Conservation (phyloP, 1,139 yeast genomes). For the Meyerozyma athensensis region DNA sequence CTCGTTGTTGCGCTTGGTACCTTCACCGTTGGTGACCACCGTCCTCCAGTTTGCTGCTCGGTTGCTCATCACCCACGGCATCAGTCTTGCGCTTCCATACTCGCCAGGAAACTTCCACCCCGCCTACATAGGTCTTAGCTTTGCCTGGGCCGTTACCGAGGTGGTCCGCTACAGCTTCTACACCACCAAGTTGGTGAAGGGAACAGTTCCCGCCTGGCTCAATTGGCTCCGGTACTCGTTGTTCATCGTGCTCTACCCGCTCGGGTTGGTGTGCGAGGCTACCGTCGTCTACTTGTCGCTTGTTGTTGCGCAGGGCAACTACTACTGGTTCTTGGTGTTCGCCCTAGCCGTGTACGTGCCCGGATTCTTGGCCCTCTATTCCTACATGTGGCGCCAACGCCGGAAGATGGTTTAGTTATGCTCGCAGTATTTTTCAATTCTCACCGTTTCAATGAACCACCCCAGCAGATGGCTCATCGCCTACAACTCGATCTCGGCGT, state of each 20-base stretch:
- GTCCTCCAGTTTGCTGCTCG: constrained; percentile 32
- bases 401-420: constrained; percentile 10
- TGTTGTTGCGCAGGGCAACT: constrained; percentile 11
- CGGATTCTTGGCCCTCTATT: constrained; percentile 27
- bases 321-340: constrained; percentile 22
- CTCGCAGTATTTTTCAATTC: background rate
- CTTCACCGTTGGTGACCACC: constrained; percentile 26
- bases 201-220: constrained; percentile 17
- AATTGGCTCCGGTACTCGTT: constrained; percentile 32
- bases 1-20: constrained; percentile 24
- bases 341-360: constrained; percentile 30
- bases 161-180: constrained; percentile 30
- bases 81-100: constrained; percentile 26
- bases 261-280: constrained; percentile 30
- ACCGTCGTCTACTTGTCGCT: constrained; percentile 26
- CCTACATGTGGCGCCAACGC: constrained; percentile 33
- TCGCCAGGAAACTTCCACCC: constrained; percentile 29
- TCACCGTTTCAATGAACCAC: constrained; percentile 10
- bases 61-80: constrained; percentile 27
- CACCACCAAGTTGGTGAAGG: constrained; percentile 14
- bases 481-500: constrained; percentile 42
- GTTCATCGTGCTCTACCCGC: constrained; percentile 31
- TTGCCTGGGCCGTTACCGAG: constrained; percentile 36
- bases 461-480: constrained; percentile 40
- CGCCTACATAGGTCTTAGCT: constrained; percentile 22